Percentiles rank a stretch among this genome's conserved stretches.
Evolutionary conservation across 192 early-diverging fungal genomes (phyloP).

Genomic region (Entophlyctis luteolus): DNA sequence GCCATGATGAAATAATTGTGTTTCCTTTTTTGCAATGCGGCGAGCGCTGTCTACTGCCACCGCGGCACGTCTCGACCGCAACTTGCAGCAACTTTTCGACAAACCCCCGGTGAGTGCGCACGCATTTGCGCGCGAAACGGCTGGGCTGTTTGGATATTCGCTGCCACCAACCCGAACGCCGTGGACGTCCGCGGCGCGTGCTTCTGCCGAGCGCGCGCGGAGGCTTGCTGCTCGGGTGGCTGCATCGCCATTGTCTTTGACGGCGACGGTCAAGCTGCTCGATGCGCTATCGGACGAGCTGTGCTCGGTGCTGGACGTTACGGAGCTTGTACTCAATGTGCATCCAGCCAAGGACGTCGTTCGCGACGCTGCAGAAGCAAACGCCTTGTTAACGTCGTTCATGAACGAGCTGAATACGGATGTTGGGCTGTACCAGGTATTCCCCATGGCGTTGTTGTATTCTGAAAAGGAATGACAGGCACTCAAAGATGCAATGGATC

Average conservation of each 20-base stretch:
- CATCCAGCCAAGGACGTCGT: conserved; percentile 74
- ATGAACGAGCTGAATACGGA: conserved; percentile 95
- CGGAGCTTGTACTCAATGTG: conserved; percentile 87
- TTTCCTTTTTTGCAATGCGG: too few relatives aligned
- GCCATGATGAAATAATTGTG: too few relatives aligned
- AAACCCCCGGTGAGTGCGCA: too few relatives aligned
- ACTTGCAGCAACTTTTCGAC: too few relatives aligned
- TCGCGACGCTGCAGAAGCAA: conserved; percentile 72
- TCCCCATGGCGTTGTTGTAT: neutral
- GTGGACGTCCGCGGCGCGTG: neutral
- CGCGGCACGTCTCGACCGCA: too few relatives aligned
- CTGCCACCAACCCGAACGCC: neutral
- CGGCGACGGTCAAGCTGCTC: conserved; percentile 77
- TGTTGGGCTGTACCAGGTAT: conserved; percentile 71
- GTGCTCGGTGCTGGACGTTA: conserved; percentile 86
- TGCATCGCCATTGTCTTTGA: conserved; percentile 1
- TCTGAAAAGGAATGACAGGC: conserved; percentile 41
- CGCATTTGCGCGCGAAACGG: too few relatives aligned
- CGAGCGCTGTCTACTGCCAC: too few relatives aligned
- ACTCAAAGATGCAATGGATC: conserved; percentile 63
- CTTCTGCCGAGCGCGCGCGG: neutral
- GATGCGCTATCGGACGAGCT: conserved; percentile 85
- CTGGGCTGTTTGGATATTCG: neutral
- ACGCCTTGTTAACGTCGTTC: conserved; percentile 69
- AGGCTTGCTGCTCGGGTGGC: neutral